Conservation (phyloP, 176 grass and related monocot genomes). For the Oryza meridionalis region DNA sequence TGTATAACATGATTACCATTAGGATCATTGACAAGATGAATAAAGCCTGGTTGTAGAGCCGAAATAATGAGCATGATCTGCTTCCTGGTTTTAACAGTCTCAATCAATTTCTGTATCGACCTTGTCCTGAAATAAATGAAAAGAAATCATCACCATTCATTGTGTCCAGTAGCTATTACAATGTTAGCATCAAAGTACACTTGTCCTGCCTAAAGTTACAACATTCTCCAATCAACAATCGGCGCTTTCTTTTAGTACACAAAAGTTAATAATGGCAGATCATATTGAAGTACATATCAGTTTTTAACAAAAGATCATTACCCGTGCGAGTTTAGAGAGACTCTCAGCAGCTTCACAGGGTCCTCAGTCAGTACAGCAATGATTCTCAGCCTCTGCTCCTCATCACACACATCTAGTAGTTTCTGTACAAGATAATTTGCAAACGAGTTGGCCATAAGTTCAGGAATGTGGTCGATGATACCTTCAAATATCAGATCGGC, state of each 20-base stretch:
- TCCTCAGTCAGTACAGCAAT: conserved; percentile 58
- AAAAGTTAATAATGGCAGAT: conserved; percentile 13
- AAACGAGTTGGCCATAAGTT: conserved; percentile 73
- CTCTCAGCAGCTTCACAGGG: conserved; percentile 51
- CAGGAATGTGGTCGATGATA: conserved; percentile 63
- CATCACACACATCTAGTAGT: conserved; percentile 73
- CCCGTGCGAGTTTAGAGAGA: conserved; percentile 85
- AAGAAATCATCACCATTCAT: conserved; percentile 35
- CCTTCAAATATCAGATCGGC: conserved; percentile 74
- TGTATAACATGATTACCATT: conserved; percentile 94
- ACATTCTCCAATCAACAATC: conserved; percentile 35
- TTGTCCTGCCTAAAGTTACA: conserved; percentile 1
- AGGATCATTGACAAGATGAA: conserved; percentile 79
- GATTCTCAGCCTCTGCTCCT: conserved; percentile 66
- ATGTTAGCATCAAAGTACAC: conserved; percentile 13
- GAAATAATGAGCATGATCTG: conserved; percentile 60
- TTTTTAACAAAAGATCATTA: conserved; percentile 46
- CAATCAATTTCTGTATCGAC: conserved; percentile 90
- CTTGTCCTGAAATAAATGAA: conserved; percentile 81
- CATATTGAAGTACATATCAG: background rate
- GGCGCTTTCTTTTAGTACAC: background rate
- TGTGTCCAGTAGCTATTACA: background rate
- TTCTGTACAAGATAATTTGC: conserved; percentile 94
- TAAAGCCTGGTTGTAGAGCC: conserved; percentile 59
- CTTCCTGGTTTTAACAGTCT: conserved; percentile 58